phyloP scores from a whole-genome alignment of 441 rosid species.

The Hura crepitans region DNA sequence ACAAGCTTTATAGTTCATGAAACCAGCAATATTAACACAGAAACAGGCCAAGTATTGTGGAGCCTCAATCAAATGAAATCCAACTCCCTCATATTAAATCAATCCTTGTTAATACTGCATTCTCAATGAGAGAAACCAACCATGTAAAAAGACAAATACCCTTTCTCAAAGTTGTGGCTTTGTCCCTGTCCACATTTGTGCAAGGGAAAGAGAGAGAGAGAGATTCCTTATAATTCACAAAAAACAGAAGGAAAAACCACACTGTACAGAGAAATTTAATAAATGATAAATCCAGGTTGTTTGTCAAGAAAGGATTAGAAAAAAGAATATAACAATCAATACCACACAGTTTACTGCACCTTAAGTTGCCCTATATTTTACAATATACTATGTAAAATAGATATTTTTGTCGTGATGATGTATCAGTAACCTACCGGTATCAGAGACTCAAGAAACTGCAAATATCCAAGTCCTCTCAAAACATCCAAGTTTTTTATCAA shows the following conservation, averaged over 20 bases:
- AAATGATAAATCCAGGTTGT: not conserved
- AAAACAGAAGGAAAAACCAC: not conserved
- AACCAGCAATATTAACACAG: not conserved
- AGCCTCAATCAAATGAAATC: not conserved
- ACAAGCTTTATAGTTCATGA: not conserved
- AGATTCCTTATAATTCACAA: not conserved
- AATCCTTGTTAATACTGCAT: not conserved
- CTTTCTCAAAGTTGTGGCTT: not conserved
- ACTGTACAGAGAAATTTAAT: not conserved
- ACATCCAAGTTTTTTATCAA: not conserved
- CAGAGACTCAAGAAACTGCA: slow-evolving; percentile 1
- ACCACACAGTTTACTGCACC: not conserved
- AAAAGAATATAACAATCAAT: not conserved
- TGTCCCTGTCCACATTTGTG: not conserved
- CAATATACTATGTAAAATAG: not conserved
- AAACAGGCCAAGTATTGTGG: not conserved
- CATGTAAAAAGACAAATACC: not conserved
- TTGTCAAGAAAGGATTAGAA: not conserved
- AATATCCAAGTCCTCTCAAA: too few species aligned
- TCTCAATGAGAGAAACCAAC: not conserved
- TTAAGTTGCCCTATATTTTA: not conserved
- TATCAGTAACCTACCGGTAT: not conserved
- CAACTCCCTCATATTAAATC: not conserved
- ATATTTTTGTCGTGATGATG: not conserved
- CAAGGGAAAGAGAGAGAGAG: not conserved